These are phyloP conservation scores for Globisporangium iwayamae DNA, from an alignment of 352 stramenopile genomes.

Conservation along the genomic window DNA sequence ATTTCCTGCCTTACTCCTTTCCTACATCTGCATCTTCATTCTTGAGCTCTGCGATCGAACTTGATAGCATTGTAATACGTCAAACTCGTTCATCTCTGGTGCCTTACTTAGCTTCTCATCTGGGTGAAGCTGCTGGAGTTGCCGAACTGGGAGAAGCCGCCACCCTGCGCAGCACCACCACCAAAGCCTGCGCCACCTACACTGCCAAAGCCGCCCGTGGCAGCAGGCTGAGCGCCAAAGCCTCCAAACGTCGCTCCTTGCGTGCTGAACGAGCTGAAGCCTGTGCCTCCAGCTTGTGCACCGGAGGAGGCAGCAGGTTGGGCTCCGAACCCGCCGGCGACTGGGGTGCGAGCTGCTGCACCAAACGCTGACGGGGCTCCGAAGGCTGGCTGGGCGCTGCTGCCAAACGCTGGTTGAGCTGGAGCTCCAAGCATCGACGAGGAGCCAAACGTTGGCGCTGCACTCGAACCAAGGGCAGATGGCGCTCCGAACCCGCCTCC, in stretches of 20 bases:
- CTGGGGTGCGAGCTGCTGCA: slow-evolving; percentile 5
- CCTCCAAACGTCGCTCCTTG: slow-evolving; percentile 37
- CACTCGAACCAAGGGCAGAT: slow-evolving; percentile 23
- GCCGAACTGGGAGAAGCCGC: slow-evolving; percentile 39
- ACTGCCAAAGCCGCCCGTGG: slow-evolving; percentile 20
- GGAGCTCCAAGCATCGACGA: slow-evolving; percentile 40
- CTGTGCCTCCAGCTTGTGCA: slow-evolving; percentile 20
- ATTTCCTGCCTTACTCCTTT: background rate
- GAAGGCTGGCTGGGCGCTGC: slow-evolving; percentile 26
- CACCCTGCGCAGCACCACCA: slow-evolving; percentile 3
- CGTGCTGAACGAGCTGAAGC: slow-evolving; percentile 42
- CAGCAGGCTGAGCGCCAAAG: slow-evolving; percentile 24
- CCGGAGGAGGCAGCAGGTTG: slow-evolving; percentile 13
- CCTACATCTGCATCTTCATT: background rate
- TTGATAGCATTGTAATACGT: background rate
- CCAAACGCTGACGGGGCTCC: slow-evolving; percentile 22
- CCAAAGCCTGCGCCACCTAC: slow-evolving; percentile 15
- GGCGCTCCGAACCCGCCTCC: slow-evolving; percentile 47
- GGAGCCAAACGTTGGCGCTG: slow-evolving; percentile 45
- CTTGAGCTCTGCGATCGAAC: background rate
- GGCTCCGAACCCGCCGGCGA: slow-evolving; percentile 6
- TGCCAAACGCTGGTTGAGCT: slow-evolving; percentile 16
- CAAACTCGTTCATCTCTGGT: background rate
- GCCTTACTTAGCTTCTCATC: slow-evolving; percentile 9
- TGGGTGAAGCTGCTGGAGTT: slow-evolving; percentile 54